These are phyloP conservation scores for Trichoderma afroharzianum DNA, from an alignment of 2,329 filamentous ascomycete species.

Conservation along the genomic window DNA sequence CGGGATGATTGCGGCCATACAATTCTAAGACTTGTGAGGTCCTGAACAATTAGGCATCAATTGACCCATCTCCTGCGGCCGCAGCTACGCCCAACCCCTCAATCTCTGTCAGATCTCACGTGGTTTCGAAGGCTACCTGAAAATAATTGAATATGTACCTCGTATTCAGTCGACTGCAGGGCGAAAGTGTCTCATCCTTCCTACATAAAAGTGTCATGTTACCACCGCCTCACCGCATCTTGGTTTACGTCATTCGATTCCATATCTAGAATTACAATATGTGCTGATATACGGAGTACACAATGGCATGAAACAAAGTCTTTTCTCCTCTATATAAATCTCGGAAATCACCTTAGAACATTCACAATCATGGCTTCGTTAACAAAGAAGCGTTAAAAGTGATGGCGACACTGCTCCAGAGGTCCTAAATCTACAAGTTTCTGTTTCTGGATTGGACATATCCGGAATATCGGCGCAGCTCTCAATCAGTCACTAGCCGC, in stretches of 20 bases:
- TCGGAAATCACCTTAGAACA: neutral
- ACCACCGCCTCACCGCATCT: neutral
- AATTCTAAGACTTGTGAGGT: neutral
- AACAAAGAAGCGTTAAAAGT: neutral
- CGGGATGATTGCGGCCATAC: neutral
- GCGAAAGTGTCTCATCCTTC: neutral
- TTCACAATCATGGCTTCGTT: neutral
- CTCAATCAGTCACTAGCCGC: neutral
- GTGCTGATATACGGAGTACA: neutral
- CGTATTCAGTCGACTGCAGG: neutral
- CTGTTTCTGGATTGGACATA: neutral
- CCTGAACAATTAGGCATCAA: neutral
- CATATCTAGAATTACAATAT: neutral
- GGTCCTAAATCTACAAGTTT: neutral
- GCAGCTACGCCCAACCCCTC: neutral
- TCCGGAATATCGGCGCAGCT: neutral
- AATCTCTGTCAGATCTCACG: neutral
- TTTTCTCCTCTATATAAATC: neutral
- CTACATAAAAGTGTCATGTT: neutral
- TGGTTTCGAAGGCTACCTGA: neutral
- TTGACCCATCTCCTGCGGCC: neutral
- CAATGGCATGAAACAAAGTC: neutral
- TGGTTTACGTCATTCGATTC: neutral
- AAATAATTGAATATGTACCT: neutral
- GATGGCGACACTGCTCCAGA: neutral